Conservation (phyloP, 2,329 filamentous ascomycete genomes). For the Exophiala sideris region DNA sequence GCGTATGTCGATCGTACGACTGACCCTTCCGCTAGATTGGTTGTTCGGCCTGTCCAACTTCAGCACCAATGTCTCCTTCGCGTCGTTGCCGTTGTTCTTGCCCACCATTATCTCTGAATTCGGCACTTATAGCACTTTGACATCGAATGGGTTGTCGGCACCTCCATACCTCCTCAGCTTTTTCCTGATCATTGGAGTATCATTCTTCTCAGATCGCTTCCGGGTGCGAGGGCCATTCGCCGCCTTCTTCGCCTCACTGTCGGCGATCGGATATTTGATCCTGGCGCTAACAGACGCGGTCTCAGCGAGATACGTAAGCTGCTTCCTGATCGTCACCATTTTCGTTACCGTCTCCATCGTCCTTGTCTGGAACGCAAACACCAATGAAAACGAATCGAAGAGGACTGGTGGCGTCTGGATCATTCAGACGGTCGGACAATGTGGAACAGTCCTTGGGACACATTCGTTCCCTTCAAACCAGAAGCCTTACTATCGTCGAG, state of each 20-base stretch:
- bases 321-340: conserved; percentile 59
- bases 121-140: conserved; percentile 61
- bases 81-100: conserved; percentile 62
- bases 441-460: conserved; percentile 67
- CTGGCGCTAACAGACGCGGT: conserved; percentile 55
- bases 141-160: conserved; percentile 68
- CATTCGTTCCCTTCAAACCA: conserved; percentile 37
- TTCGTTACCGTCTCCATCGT: conserved; percentile 67
- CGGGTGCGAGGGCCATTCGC: conserved; percentile 63
- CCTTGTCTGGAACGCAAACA: conserved; percentile 62
- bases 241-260: conserved; percentile 53
- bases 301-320: conserved; percentile 49
- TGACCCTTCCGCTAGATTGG: neutral
- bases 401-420: conserved; percentile 44
- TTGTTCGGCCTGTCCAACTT: conserved; percentile 56
- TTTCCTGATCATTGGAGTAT: conserved; percentile 57
- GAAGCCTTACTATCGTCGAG: conserved; percentile 34
- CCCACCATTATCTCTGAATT: conserved; percentile 62
- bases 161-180: conserved; percentile 69
- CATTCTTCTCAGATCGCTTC: conserved; percentile 61
- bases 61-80: conserved; percentile 62
- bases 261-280: conserved; percentile 61
- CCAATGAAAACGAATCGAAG: conserved; percentile 15
- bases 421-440: conserved; percentile 77
- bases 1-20: neutral